Evolutionary conservation across 2,329 filamentous ascomycete species (phyloP), one percentile per base, ranked within the genome.

Genomic region (Arthroderma sp.): DNA sequence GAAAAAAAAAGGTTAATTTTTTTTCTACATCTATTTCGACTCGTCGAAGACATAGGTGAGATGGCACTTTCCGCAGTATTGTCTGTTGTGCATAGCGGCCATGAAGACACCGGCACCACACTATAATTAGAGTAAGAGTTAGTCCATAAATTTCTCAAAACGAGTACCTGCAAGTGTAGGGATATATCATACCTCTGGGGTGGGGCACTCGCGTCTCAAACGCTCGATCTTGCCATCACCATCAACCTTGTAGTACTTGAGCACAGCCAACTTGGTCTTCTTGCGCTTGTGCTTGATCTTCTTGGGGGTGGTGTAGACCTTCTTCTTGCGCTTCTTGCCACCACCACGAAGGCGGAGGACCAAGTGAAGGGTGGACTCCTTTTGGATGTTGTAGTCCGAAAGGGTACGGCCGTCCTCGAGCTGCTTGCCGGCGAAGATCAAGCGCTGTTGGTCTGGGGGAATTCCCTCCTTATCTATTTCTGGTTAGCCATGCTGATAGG

Each of bases 281-380:
- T 96, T 98, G 78, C 87, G 84, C 88, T 98, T 98, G 83, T 98
- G 91, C 91, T 98, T 98, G 84, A 98, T 98, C 87, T 98, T 98
- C 88, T 98, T 98, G 71, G 91, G 91, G 66, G 91, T 98, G 70
- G 86, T 96, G 85, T 98, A 98, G 61, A 98, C 91, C 88, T 98
- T 98, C 87, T 94, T 94, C 86, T 98, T 98, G 74, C 93, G 82
- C 86, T 96, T 95, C 87, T 98, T 98, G 68, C 73, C 88, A 72
- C 89, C 91, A 79, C 91, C 91, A 80, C 89, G 91, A 52, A 98
- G 87, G 68, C 91, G 86, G 62, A 98, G 83, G 63, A 98, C 91
- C 61, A 96, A 77, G 75, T 98, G 91, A 58, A 98, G 87, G 63
- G 91, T 98, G 60, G 82, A 88, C 82, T 96, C 89, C 83, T 98